Evolutionary conservation across 202 grass and related monocot genomes (phyloP).

Genomic region (Zoysia matrella): DNA sequence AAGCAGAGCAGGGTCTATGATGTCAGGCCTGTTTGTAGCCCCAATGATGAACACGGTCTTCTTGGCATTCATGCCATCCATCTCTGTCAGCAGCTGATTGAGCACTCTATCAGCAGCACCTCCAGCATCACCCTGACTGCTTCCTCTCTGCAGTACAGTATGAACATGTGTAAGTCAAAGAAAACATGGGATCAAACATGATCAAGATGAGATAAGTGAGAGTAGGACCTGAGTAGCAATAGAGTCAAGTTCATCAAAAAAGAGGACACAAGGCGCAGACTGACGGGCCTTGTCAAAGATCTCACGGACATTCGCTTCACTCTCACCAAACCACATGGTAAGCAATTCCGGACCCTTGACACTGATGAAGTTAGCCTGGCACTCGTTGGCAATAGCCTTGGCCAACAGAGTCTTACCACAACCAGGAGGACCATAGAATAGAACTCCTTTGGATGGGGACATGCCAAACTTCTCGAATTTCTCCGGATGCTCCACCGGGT

Average conservation of each 20-base stretch:
- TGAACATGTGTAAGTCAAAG: constrained; percentile 16
- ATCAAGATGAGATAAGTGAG: neutral
- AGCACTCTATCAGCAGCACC: constrained; percentile 69
- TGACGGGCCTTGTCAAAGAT: constrained; percentile 81
- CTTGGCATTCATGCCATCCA: constrained; percentile 21
- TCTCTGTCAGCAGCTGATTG: constrained; percentile 73
- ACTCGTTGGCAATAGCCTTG: constrained; percentile 96
- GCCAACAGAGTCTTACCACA: constrained; percentile 94
- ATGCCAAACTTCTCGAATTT: too few relatives aligned
- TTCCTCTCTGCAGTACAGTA: constrained; percentile 54
- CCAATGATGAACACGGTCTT: too few relatives aligned
- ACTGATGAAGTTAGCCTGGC: constrained; percentile 90
- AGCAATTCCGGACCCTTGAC: constrained; percentile 79
- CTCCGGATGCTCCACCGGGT: too few relatives aligned
- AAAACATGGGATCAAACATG: constrained; percentile 20
- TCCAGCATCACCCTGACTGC: constrained; percentile 65
- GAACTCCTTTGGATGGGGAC: constrained; percentile 72
- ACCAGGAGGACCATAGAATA: constrained; percentile 94
- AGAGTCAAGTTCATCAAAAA: constrained; percentile 74
- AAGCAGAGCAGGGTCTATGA: constrained; percentile 51
- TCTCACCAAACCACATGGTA: constrained; percentile 89
- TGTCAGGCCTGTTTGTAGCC: too few relatives aligned
- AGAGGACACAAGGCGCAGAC: constrained; percentile 78
- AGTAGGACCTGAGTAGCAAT: constrained; percentile 69
- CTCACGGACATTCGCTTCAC: constrained; percentile 29